Conservation (phyloP, 2,329 filamentous ascomycete genomes). For the Akanthomyces muscarius region DNA sequence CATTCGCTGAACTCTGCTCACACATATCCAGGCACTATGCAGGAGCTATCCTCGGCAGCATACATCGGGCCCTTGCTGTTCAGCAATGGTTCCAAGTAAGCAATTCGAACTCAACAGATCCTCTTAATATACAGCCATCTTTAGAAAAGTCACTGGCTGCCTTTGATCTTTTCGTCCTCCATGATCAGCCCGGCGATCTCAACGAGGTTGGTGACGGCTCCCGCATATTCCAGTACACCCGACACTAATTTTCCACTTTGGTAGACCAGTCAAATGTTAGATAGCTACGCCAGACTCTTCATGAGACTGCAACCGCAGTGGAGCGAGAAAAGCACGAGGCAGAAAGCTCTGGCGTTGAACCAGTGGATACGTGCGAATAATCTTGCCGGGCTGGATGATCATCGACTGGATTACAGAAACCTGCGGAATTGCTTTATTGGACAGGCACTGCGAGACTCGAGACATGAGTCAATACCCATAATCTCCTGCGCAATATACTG, state of each 20-base stretch:
- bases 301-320: conserved; percentile 49
- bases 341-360: conserved; percentile 65
- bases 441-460: conserved; percentile 66
- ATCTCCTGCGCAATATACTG: conserved; percentile 87
- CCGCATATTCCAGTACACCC: conserved; percentile 17
- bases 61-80: conserved; percentile 77
- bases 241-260: not conserved
- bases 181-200: conserved; percentile 68
- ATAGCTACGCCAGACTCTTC: conserved; percentile 58
- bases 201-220: conserved; percentile 53
- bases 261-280: conserved; percentile 61
- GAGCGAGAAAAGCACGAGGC: conserved; percentile 53
- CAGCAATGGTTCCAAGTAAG: conserved; percentile 58
- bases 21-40: conserved; percentile 62
- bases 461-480: conserved; percentile 78
- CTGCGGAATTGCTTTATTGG: conserved; percentile 87
- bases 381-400: conserved; percentile 66
- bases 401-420: conserved; percentile 66
- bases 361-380: conserved; percentile 65
- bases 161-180: conserved; percentile 85
- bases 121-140: conserved; percentile 37
- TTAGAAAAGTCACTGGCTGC: conserved; percentile 74
- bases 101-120: conserved; percentile 30
- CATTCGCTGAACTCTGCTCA: conserved; percentile 28
- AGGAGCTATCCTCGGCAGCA: conserved; percentile 67